Percentiles rank a stretch among this genome's conserved stretches.
Conservation (phyloP, 805 yeast genomes). For the Torulaspora gathmanii region DNA sequence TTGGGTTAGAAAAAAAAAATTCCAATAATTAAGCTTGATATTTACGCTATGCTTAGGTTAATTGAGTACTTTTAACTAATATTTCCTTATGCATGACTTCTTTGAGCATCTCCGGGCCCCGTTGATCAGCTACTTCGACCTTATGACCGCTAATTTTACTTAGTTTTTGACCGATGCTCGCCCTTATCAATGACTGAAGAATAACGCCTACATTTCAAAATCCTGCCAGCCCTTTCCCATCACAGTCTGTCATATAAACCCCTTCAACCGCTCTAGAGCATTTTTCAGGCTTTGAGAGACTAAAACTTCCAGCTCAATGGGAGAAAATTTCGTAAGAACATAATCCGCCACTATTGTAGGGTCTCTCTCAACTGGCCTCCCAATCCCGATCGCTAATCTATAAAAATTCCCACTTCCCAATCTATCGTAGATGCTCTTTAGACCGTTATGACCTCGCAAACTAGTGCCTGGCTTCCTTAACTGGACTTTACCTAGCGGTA, state of each 20-base stretch:
- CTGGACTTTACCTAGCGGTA: constrained; percentile 61
- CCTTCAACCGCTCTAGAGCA: constrained; percentile 39
- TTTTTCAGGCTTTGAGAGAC: constrained; percentile 38
- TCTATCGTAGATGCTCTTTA: constrained; percentile 49
- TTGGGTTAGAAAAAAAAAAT: no score
- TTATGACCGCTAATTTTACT: no score
- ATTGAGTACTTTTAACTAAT: no score
- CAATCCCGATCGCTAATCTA: constrained; percentile 76
- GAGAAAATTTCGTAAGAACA: constrained; percentile 54
- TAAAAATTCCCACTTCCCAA: constrained; percentile 49
- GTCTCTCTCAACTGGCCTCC: constrained; percentile 50
- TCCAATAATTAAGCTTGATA: no score
- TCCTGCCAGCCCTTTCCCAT: no score
- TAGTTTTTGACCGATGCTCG: no score
- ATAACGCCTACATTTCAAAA: no score
- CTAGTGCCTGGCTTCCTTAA: constrained; percentile 56
- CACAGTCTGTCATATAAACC: background rate
- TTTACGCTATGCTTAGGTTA: no score
- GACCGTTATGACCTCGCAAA: constrained; percentile 81
- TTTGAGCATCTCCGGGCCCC: no score
- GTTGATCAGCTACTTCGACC: no score
- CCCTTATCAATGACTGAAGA: no score
- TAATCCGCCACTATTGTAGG: constrained; percentile 49
- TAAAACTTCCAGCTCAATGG: constrained; percentile 42
- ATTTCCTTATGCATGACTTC: no score